Evolutionary conservation across 306 rosid species (phyloP).

Genomic region (Malus fusca): DNA sequence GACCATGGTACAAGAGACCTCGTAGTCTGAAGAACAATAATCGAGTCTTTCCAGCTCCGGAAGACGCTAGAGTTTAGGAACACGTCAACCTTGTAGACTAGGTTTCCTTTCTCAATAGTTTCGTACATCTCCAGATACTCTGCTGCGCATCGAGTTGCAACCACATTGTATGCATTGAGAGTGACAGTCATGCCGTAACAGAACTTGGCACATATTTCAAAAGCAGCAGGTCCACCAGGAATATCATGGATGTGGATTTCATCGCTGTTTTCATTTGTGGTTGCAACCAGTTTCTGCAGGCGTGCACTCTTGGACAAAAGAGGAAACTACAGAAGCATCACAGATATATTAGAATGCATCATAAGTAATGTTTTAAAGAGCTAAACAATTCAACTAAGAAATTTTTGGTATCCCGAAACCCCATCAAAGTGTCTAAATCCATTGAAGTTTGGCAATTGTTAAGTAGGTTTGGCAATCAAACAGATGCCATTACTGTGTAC

Average conservation of each 20-base stretch:
- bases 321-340: conserved; percentile 58
- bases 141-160: conserved; percentile 85
- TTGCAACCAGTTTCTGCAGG: conserved; percentile 58
- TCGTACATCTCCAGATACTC: conserved; percentile 94
- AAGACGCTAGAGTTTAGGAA: conserved; percentile 89
- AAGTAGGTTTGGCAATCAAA: not conserved
- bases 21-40: conserved; percentile 87
- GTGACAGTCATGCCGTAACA: conserved; percentile 90
- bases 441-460: not conserved
- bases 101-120: conserved; percentile 83
- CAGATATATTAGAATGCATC: not conserved
- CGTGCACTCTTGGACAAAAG: conserved; percentile 84
- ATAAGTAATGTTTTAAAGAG: not conserved
- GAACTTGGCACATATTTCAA: conserved; percentile 91
- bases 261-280: conserved; percentile 41
- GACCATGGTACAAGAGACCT: conserved; percentile 83
- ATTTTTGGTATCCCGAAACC: not conserved
- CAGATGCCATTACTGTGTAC: not conserved
- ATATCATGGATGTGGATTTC: conserved; percentile 70
- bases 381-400: not conserved
- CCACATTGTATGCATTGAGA: conserved; percentile 87
- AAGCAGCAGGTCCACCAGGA: conserved; percentile 92
- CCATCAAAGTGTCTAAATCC: not conserved
- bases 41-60: conserved; percentile 91
- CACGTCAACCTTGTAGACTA: conserved; percentile 86